These are phyloP conservation scores for Lentinus tigrinus DNA, from an alignment of 768 basidiomycete genomes.

Conservation along the genomic window DNA sequence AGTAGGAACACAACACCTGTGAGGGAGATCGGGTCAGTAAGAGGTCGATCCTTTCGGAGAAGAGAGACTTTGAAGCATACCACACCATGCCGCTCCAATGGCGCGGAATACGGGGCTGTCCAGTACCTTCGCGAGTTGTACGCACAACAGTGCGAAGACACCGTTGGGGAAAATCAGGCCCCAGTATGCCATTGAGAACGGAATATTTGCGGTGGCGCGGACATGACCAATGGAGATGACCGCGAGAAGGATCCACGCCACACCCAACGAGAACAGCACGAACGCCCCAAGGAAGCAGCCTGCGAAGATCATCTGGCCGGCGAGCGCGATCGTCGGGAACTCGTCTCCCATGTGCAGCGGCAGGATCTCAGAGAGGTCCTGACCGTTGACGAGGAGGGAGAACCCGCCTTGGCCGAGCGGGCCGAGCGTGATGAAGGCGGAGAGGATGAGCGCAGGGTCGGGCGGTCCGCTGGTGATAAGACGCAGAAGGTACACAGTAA, in stretches of 20 bases:
- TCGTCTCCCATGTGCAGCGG: slow-evolving; percentile 30
- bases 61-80: slow-evolving; percentile 31
- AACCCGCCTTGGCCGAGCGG: slow-evolving; percentile 54
- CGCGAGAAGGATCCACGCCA: slow-evolving; percentile 49
- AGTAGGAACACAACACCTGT: slow-evolving; percentile 41
- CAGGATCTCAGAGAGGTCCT: slow-evolving; percentile 35
- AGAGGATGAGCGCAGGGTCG: slow-evolving; percentile 38
- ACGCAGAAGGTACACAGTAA: slow-evolving; percentile 45
- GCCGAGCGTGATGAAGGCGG: slow-evolving; percentile 49
- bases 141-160: slow-evolving; percentile 48
- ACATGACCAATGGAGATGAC: slow-evolving; percentile 37
- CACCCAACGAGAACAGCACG: slow-evolving; percentile 54
- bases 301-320: slow-evolving; percentile 43
- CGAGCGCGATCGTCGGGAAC: slow-evolving; percentile 32
- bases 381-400: slow-evolving; percentile 41
- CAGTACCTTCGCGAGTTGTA: slow-evolving; percentile 49
- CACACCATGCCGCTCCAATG: slow-evolving; percentile 53
- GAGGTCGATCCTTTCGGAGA: neutral
- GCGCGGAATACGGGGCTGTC: slow-evolving; percentile 49
- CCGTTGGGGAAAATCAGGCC: slow-evolving; percentile 57
- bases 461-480: slow-evolving; percentile 42
- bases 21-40: neutral
- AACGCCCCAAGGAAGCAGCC: slow-evolving; percentile 47
- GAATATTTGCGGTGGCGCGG: slow-evolving; percentile 29
- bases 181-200: slow-evolving; percentile 52